Base-by-base conservation (phyloP, 306 rosid genomes). In the Corylus heterophylla region DNA sequence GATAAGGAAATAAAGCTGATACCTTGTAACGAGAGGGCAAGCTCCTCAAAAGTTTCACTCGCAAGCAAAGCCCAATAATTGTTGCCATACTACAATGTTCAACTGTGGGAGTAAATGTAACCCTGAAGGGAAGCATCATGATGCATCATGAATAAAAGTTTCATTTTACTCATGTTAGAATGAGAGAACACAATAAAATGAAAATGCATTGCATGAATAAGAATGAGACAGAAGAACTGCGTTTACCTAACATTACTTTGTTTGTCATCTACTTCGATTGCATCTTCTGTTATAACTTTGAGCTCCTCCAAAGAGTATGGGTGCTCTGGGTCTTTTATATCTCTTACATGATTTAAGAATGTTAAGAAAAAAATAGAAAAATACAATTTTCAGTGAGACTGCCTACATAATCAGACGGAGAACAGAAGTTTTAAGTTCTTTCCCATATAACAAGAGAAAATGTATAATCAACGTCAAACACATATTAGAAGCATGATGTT, bases 41-140 rank as follows among this genome's bases (percentile, higher is more conserved):
- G 87, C 94, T 91, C 86, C 96, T 93, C 86, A 88, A 75, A 78
- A 93, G 99, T 83, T 96, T 93, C 64, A 91, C 99, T 18, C 96
- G 87, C 56, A 96, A 54, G 89, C 99, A 96, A 55, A 96, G 90
- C 79, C 99, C 99, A 79, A 96, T 96, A 76, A 96, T 74, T 1
- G 98, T 88, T 16, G 97, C 99, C 99, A 96, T 96, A 78, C 96
- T 93, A 78, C 99, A 96, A 85, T 96, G 99, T 87, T 91, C 92
- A 74, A 96, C 96, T 0, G 98, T 93, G 12, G 99, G 98, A 74
- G 98, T 93, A 87, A 96, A 96, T 8, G 94, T 96, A 61, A 96
- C 96, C 85, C 97, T 96, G 84, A 72, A 54, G 31, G 55, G 85
- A 86, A 76, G 25, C 74, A 75, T 45, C 81, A 71, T 70, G 9